A percentile compares a stretch with the other conserved stretches of the same genome.
These are phyloP conservation scores for Fusarium sp. DNA, from an alignment of 2,329 filamentous ascomycete species.

Conservation along the genomic window DNA sequence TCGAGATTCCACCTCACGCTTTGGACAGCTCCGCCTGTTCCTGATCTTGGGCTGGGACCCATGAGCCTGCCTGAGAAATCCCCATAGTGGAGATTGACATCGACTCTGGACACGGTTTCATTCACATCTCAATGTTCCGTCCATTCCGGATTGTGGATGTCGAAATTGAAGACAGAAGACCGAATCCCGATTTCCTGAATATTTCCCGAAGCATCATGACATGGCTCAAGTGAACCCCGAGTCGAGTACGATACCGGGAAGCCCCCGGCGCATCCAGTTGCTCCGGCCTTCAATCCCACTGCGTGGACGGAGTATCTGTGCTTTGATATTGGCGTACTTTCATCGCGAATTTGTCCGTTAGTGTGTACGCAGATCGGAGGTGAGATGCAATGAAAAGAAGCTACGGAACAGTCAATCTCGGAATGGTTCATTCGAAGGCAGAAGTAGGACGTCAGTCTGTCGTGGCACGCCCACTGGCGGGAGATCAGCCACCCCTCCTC, in stretches of 20 bases:
- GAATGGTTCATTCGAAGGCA: constrained; percentile 7
- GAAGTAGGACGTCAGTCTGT: background rate
- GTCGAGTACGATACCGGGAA: background rate
- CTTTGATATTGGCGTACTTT: background rate
- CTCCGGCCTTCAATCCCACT: background rate
- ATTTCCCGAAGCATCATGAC: background rate
- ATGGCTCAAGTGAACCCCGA: background rate
- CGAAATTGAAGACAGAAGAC: background rate
- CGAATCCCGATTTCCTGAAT: background rate
- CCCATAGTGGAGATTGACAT: background rate
- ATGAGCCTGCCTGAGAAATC: background rate
- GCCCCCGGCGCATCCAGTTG: background rate
- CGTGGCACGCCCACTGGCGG: constrained; percentile 16
- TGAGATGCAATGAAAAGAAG: background rate
- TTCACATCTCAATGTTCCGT: background rate
- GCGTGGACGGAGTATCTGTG: background rate
- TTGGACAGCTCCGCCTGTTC: constrained; percentile 22
- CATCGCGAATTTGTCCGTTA: background rate
- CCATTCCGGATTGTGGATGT: background rate
- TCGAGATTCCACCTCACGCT: constrained; percentile 8
- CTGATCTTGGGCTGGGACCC: constrained; percentile 6
- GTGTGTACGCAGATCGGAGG: background rate
- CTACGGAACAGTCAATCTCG: background rate
- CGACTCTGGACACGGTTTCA: background rate
- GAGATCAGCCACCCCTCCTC: constrained; percentile 37